A percentile compares a stretch with the other conserved stretches of the same genome.
Conservation (phyloP, 2,329 filamentous ascomycete species). For the Xylariales sp. region DNA sequence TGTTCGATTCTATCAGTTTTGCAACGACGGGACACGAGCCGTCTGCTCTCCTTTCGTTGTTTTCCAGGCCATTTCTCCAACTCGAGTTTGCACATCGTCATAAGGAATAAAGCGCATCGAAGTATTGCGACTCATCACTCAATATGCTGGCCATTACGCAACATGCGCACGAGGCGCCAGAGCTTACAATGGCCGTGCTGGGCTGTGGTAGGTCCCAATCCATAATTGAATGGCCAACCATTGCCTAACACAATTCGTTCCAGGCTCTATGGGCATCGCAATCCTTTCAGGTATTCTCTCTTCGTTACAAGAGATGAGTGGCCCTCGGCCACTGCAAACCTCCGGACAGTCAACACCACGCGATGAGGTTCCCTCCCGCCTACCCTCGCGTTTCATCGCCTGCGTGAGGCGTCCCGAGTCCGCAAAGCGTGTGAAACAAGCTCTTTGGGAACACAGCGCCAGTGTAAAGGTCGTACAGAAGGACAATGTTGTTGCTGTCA, state of each 20-base stretch:
- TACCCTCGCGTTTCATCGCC: conserved; percentile 82
- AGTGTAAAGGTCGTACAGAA: conserved; percentile 75
- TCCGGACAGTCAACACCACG: conserved; percentile 58
- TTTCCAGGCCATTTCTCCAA: not conserved
- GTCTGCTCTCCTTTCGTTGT: not conserved
- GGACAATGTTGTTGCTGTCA: conserved; percentile 75
- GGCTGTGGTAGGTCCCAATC: conserved; percentile 74
- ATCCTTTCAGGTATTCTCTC: conserved; percentile 84
- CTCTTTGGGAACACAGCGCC: conserved; percentile 71
- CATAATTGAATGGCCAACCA: not conserved
- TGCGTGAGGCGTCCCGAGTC: conserved; percentile 79
- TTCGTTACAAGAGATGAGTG: conserved; percentile 69
- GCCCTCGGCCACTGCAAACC: conserved; percentile 58
- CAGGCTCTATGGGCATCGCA: conserved; percentile 86
- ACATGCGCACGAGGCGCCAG: conserved; percentile 53
- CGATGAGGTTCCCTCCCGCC: conserved; percentile 64
- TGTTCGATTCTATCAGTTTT: not conserved
- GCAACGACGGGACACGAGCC: not conserved
- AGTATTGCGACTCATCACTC: conserved; percentile 9
- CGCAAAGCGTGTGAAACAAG: conserved; percentile 74
- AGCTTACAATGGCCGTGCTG: conserved; percentile 80
- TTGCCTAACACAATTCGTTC: conserved; percentile 11
- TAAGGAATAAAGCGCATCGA: not conserved
- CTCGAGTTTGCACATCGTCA: not conserved
- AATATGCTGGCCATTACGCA: conserved; percentile 50